Evolutionary conservation across 768 basidiomycete genomes (phyloP), one percentile per base, ranked within the genome.

Genomic region (Mycena haematopus): DNA sequence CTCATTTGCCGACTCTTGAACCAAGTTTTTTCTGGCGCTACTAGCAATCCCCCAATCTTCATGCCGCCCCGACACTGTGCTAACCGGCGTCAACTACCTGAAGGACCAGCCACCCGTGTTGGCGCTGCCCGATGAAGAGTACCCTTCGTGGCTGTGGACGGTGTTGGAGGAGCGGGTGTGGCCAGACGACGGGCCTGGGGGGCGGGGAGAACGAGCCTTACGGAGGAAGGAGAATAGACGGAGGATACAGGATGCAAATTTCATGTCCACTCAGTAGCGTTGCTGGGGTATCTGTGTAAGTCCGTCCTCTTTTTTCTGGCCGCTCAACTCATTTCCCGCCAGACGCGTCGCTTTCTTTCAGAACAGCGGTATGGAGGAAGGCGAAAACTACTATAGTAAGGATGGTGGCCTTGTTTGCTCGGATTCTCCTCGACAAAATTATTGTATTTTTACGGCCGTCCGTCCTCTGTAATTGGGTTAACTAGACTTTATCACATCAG

Each of bases 111-210:
- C 84, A 0, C 87, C 92, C 7, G 86, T 96, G 0, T 73, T 92
- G 24, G 92, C 95, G 1, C 76, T 82, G 13, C 79, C 90, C 0
- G 95, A 97, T 74, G 89, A 91, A 46, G 86, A 88, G 67, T 96
- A 97, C 73, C 95, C 95, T 3, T 73, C 84, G 8, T 97, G 95
- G 95, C 74, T 97, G 42, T 97, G 95, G 95, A 87, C 82, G 15
- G 71, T 94, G 40, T 76, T 92, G 21, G 74, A 86, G 62, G 83
- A 87, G 6, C 84, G 83, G 69, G 80, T 81, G 44, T 78, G 82
- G 57, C 82, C 82, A 19, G 89, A 92, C 57, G 90, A 92, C 63
- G 89, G 89, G 1, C 90, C 87, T 1, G 91, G 90, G 21, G 89
- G 92, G 22, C 83, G 84, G 72, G 85, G 80, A n/a, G 83, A 84